phyloP scores from a whole-genome alignment of 257 asterid genomes.

The Linderniella brevidens region DNA sequence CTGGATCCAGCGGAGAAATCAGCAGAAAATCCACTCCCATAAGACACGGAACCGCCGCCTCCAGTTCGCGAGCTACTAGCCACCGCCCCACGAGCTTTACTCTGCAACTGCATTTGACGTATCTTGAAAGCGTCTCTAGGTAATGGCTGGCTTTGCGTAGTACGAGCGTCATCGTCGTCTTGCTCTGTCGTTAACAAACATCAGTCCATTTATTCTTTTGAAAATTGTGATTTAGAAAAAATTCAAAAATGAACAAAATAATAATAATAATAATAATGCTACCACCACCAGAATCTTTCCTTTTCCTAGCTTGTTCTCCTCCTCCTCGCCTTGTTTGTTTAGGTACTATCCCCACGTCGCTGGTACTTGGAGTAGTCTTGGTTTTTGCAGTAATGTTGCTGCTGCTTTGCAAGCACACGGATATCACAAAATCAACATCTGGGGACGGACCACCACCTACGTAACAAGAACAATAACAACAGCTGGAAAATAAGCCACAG shows the following conservation, averaged over 20 bases:
- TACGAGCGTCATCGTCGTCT: conserved; percentile 58
- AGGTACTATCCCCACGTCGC: no score
- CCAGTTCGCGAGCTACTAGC: conserved; percentile 22
- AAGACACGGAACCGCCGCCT: conserved; percentile 61
- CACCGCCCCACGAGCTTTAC: conserved; percentile 58
- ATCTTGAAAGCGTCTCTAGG: conserved; percentile 82
- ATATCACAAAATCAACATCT: conserved; percentile 73
- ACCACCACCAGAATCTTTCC: conserved; percentile 56
- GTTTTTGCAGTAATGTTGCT: no score
- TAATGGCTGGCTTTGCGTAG: conserved; percentile 65
- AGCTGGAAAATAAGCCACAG: no score
- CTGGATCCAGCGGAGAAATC: conserved; percentile 89
- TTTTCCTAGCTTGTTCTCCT: conserved; percentile 51
- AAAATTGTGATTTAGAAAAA: no score
- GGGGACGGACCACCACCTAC: conserved; percentile 99
- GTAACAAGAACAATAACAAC: no score
- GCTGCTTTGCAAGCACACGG: conserved; percentile 88
- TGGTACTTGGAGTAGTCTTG: no score
- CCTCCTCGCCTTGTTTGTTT: no score
- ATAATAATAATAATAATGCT: no score
- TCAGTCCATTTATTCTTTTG: no score
- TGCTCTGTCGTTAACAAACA: no score
- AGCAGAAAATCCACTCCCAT: conserved; percentile 90
- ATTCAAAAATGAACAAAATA: no score
- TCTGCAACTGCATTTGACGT: conserved; percentile 69